Conservation (phyloP, 106 monocot genomes). For the Posidonia australis region DNA sequence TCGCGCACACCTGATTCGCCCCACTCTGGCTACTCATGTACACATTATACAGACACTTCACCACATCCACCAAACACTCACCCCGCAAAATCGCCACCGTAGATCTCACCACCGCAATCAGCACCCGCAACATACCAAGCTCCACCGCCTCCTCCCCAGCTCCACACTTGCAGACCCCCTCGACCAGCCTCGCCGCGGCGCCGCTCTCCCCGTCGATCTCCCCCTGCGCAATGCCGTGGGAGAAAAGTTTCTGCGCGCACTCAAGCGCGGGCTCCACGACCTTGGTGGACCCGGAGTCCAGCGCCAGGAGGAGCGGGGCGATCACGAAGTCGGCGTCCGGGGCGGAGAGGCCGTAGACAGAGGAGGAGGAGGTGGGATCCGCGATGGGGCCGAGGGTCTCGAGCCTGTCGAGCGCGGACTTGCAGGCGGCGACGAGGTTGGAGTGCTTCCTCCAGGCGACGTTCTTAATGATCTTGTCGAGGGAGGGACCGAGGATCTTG, state of each 20-base stretch:
- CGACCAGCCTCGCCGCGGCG: constrained; percentile 25
- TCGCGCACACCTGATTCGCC: constrained; percentile 71
- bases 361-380: constrained; percentile 8
- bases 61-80: constrained; percentile 50
- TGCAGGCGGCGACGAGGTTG: constrained; percentile 70
- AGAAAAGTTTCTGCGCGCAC: constrained; percentile 34
- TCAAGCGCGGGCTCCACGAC: constrained; percentile 35
- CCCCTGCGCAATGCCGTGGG: constrained; percentile 11
- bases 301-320: constrained; percentile 18
- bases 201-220: constrained; percentile 10
- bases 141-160: constrained; percentile 61
- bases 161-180: constrained; percentile 27
- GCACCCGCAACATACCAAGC: constrained; percentile 49
- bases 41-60: constrained; percentile 84
- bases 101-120: constrained; percentile 60
- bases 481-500: constrained; percentile 65
- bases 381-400: constrained; percentile 31
- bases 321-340: constrained; percentile 18
- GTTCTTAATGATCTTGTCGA: constrained; percentile 97
- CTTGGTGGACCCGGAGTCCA: constrained; percentile 24
- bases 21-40: constrained; percentile 66
- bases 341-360: constrained; percentile 16
- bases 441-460: constrained; percentile 96
- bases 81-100: constrained; percentile 40
- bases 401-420: constrained; percentile 61